phyloP scores from a whole-genome alignment of 2,329 filamentous ascomycete species.

The Cyphellophora europaea region DNA sequence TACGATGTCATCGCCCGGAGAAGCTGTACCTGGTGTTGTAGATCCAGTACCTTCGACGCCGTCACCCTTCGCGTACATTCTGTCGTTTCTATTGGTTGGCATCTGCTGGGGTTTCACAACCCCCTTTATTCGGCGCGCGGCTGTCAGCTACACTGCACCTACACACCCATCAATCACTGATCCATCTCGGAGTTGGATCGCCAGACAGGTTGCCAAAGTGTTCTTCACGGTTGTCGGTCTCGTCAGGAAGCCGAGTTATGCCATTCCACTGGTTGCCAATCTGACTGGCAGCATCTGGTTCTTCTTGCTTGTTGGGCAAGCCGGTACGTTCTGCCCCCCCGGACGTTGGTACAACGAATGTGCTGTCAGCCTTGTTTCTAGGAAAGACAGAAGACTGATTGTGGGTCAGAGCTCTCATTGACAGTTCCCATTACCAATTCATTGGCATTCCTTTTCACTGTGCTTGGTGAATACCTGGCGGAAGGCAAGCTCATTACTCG shows the following conservation, averaged over 20 bases:
- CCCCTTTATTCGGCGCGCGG: slow-evolving; percentile 81
- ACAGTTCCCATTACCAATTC: slow-evolving; percentile 95
- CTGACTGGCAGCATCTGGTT: slow-evolving; percentile 94
- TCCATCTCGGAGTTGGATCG: slow-evolving; percentile 46
- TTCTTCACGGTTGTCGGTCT: slow-evolving; percentile 72
- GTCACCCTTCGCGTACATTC: slow-evolving; percentile 63
- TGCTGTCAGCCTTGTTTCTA: no score
- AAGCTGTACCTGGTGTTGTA: no score
- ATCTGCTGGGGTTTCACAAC: slow-evolving; percentile 81
- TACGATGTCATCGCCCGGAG: no score
- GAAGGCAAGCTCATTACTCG: slow-evolving; percentile 82
- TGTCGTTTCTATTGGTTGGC: slow-evolving; percentile 84
- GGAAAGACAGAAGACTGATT: no score
- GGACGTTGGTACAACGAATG: no score
- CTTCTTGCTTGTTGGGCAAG: slow-evolving; percentile 84
- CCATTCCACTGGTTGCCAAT: slow-evolving; percentile 75
- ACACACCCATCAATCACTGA: slow-evolving; percentile 23
- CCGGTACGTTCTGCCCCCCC: slow-evolving; percentile 52
- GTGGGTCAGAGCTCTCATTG: slow-evolving; percentile 82
- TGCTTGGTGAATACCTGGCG: slow-evolving; percentile 89
- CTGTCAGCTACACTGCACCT: slow-evolving; percentile 61
- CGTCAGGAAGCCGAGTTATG: slow-evolving; percentile 71
- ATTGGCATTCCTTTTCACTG: slow-evolving; percentile 89
- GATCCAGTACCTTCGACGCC: slow-evolving; percentile 25
- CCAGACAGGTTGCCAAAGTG: slow-evolving; percentile 52